phyloP scores from a whole-genome alignment of 306 rosid species.

The Spatholobus suberectus region DNA sequence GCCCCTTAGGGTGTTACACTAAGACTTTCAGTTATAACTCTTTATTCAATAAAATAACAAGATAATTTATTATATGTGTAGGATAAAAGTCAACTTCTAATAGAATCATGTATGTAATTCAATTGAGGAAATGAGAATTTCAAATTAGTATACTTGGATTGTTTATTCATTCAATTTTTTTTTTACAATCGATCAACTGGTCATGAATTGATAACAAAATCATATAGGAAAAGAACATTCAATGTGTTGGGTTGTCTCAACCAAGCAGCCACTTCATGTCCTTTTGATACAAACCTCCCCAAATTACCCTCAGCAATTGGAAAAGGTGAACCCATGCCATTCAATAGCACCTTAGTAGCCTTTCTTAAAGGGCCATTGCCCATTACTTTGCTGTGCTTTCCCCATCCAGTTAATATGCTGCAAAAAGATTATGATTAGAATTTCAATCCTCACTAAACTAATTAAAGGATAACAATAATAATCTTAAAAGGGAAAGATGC shows the following conservation, averaged over 20 bases:
- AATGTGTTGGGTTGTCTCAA: conserved; percentile 63
- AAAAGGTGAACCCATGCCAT: conserved; percentile 80
- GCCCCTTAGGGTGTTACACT: too few species aligned
- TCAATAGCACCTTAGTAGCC: conserved; percentile 70
- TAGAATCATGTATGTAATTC: background rate
- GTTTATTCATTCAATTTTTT: too few species aligned
- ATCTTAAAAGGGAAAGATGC: conserved; percentile 8
- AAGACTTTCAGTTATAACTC: too few species aligned
- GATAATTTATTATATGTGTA: background rate
- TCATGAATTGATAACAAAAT: conserved; percentile 50
- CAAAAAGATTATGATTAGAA: background rate
- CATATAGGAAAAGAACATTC: conserved; percentile 70
- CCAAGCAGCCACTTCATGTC: conserved; percentile 74
- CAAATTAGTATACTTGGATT: too few species aligned
- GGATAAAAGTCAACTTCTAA: background rate
- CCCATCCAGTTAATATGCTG: conserved; percentile 98
- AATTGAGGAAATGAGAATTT: background rate
- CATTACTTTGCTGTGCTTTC: conserved; percentile 88
- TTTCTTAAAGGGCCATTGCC: conserved; percentile 73
- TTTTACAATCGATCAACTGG: background rate
- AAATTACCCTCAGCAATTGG: conserved; percentile 60
- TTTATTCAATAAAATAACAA: too few species aligned
- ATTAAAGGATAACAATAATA: background rate
- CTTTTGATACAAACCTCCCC: conserved; percentile 74
- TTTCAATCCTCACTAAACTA: background rate